Evolutionary conservation across 257 asterid genomes (phyloP), one percentile per base, ranked within the genome.

Genomic region (Solanum bukasovii): DNA sequence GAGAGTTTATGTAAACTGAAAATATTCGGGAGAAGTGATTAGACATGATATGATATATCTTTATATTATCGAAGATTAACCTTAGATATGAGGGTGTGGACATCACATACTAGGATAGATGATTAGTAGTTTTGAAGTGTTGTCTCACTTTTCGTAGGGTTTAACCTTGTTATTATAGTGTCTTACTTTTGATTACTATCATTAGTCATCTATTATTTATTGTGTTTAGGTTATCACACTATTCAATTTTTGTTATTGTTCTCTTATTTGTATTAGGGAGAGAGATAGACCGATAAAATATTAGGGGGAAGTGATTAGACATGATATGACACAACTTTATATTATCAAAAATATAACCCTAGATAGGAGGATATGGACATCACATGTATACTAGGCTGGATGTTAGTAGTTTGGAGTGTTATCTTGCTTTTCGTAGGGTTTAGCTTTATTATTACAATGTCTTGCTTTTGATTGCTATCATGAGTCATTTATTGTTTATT

Each of bases 241-340:
- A 9, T n/a, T 63, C 29, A 10, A 4, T 63, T 10, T 4, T 63
- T 63, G 7, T 63, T n/a, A 4, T 61, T 9, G 13, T 61, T 61
- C 70, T 61, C 5, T 52, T 52, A 16, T 52, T 52, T 52, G 9
- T 52, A 52, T 52, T 52, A 16, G 21, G 25, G 11, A 56, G 65
- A 20, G 25, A 10, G 71, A n/a, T 63, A 20, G 0, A 59, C 14
- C 3, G 13, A n/a, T 23, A n/a, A 63, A 63, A 9, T 63, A 63
- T 9, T 10, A n/a, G 7, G 0, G 13, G 0, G 1, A n/a, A 63
- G 1, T 63, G 13, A 63, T n/a, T 9, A 2, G 7, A 23, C 1
- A 2, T 23, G 71, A 9, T 63, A 5, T 63, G 31, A 63, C 3
- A 63, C 14, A 2, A 63, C 13, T 63, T 61, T 21, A 61, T 21